phyloP scores from a whole-genome alignment of 2,329 filamentous ascomycete species.

The Penicillium sp. region DNA sequence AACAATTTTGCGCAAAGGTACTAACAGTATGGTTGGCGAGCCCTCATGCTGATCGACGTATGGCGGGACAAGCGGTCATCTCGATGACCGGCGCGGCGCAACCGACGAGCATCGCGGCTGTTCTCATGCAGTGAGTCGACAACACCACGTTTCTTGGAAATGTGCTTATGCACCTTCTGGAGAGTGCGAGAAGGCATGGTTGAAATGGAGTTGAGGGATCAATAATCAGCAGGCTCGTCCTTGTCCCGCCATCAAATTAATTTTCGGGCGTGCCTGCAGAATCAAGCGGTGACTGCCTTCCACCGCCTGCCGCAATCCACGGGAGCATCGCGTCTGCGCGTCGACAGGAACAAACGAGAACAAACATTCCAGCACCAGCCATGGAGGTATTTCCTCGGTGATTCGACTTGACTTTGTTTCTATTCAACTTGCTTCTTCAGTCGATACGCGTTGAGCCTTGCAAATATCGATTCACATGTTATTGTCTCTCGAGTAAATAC shows the following conservation, averaged over 20 bases:
- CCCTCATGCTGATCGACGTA: constrained; percentile 69
- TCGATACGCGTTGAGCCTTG: constrained; percentile 10
- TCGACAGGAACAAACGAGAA: constrained; percentile 31
- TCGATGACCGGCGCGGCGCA: constrained; percentile 77
- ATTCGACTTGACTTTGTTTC: constrained; percentile 10
- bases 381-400: constrained; percentile 24
- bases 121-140: constrained; percentile 81
- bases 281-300: constrained; percentile 34
- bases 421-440: constrained; percentile 6
- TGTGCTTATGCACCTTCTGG: constrained; percentile 84
- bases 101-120: constrained; percentile 80
- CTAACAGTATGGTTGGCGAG: constrained; percentile 74
- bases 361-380: constrained; percentile 39
- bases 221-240: background rate
- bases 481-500: constrained; percentile 30
- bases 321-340: constrained; percentile 37
- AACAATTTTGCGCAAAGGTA: constrained; percentile 5
- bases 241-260: constrained; percentile 23
- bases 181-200: constrained; percentile 73
- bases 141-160: constrained; percentile 81
- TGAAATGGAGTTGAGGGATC: background rate
- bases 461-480: constrained; percentile 20
- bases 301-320: constrained; percentile 23
- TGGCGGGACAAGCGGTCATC: constrained; percentile 82
- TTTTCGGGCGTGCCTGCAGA: constrained; percentile 35